These are phyloP conservation scores for Macrocybe gigantea DNA, from an alignment of 768 basidiomycete genomes.

Conservation along the genomic window DNA sequence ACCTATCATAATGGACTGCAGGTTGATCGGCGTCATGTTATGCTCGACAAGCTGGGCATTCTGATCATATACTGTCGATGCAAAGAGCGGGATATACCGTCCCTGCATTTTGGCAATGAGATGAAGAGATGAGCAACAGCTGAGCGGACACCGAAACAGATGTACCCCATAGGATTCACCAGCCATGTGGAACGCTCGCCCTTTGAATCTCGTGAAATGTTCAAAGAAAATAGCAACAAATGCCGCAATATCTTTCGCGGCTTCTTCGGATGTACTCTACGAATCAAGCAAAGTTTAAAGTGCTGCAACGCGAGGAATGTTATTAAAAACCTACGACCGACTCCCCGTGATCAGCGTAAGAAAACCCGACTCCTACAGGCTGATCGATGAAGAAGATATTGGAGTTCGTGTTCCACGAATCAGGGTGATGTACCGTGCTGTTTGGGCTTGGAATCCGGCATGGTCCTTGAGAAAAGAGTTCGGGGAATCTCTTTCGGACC, in stretches of 20 bases:
- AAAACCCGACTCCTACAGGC: slow-evolving; percentile 56
- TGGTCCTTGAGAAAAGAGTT: slow-evolving; percentile 39
- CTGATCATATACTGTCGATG: slow-evolving; percentile 70
- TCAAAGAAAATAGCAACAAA: slow-evolving; percentile 74
- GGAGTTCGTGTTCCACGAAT: slow-evolving; percentile 66
- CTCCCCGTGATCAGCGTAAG: slow-evolving; percentile 61
- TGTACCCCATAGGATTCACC: slow-evolving; percentile 77
- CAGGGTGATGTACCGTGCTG: slow-evolving; percentile 46
- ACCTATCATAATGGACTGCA: slow-evolving; percentile 71
- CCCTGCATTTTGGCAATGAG: slow-evolving; percentile 32
- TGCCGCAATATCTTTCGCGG: slow-evolving; percentile 63
- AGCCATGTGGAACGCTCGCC: slow-evolving; percentile 56
- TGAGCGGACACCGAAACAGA: not conserved
- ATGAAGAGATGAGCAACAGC: too few species aligned
- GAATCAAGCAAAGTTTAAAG: not conserved
- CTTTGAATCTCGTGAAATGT: slow-evolving; percentile 65
- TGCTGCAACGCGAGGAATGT: not conserved
- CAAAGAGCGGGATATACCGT: slow-evolving; percentile 69
- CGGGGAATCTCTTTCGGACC: not conserved
- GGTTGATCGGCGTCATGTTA: slow-evolving; percentile 55
- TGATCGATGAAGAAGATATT: slow-evolving; percentile 62
- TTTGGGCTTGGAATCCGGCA: slow-evolving; percentile 54
- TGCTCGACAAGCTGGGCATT: slow-evolving; percentile 49
- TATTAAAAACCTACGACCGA: slow-evolving; percentile 35
- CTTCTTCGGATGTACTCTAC: slow-evolving; percentile 60